These are phyloP conservation scores for Quercus parvula DNA, from an alignment of 306 rosid genomes.

Conservation along the genomic window DNA sequence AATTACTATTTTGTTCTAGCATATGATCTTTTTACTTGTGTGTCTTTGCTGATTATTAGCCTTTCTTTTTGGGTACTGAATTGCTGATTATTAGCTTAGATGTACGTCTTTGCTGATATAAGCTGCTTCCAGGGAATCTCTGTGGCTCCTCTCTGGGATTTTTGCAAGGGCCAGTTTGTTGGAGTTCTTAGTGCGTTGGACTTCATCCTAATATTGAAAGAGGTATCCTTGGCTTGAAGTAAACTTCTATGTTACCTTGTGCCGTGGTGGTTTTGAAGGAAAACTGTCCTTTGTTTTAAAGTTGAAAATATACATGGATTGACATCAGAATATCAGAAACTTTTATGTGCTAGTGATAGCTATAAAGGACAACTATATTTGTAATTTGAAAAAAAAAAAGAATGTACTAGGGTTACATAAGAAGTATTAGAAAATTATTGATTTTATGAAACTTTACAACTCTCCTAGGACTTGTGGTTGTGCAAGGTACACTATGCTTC, in stretches of 20 bases:
- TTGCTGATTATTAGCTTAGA: slow-evolving; percentile 20
- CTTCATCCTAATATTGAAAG: slow-evolving; percentile 78
- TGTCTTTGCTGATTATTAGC: not conserved
- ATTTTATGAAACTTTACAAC: not conserved
- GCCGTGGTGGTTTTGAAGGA: slow-evolving; percentile 18
- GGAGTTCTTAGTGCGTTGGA: slow-evolving; percentile 82
- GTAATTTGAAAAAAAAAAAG: not conserved
- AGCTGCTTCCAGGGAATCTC: slow-evolving; percentile 60
- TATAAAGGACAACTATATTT: not conserved
- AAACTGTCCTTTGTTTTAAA: slow-evolving; percentile 2
- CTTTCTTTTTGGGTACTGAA: not conserved
- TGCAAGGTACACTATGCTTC: not conserved
- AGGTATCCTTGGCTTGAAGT: slow-evolving; percentile 48
- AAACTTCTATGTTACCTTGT: slow-evolving; percentile 19
- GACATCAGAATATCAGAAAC: not conserved
- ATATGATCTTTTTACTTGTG: not conserved
- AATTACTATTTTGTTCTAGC: not conserved
- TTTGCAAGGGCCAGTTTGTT: slow-evolving; percentile 48
- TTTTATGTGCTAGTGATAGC: not conserved
- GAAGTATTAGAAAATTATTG: not conserved
- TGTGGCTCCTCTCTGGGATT: slow-evolving; percentile 80
- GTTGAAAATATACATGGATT: not conserved
- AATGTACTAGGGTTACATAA: not conserved
- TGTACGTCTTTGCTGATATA: slow-evolving; percentile 23
- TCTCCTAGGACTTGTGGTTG: not conserved